Evolutionary conservation across 257 asterid species (phyloP), one percentile per base, ranked within the genome.

Genomic region (Salvia miltiorrhiza): DNA sequence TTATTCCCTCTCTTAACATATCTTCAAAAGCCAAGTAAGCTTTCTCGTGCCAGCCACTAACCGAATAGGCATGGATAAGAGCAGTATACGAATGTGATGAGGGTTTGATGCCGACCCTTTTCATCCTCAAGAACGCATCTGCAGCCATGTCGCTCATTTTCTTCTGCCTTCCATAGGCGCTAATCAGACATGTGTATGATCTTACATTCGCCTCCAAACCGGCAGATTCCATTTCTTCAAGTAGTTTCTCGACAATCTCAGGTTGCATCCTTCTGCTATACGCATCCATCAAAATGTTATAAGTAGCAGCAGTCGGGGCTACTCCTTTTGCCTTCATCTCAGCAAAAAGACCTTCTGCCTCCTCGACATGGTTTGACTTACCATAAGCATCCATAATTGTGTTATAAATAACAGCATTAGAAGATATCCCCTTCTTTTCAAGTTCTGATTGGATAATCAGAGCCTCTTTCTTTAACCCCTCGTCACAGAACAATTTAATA

Each of bases 181-280:
- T 94, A 65, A 94, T 86, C 63, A 94, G 75, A 64, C 99, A 87
- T 0, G 97, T 89, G 73, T 90, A 94, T 3, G 99, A 94, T 76
- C 78, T 87, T 9, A 86, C 99, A 70, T 91, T 84, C 3, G 97
- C 93, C 76, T 80, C 81, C 77, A 91, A 73, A 3, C 92, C 90
- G 23, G 45, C 28, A 26, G 56, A 86, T 80, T 86, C 95, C 97
- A 94, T 89, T 69, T 91, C 99, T 65, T 71, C 72, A 37, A 90
- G 79, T 64, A 94, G 77, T 48, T 85, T 87, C 83, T 94, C 97
- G 24, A 91, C 96, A 28, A 87, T 77, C 23, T 90, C 92, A 7
- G 97, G 96, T 62, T 94, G 90, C 86, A 85, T 81, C 72, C 96
- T 86, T 85, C 84, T 79, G 80, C 99, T 86, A 75, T 94, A 94